Evolutionary conservation across 2,329 filamentous ascomycete species (phyloP).

Genomic region (Meredithiella fracta): DNA sequence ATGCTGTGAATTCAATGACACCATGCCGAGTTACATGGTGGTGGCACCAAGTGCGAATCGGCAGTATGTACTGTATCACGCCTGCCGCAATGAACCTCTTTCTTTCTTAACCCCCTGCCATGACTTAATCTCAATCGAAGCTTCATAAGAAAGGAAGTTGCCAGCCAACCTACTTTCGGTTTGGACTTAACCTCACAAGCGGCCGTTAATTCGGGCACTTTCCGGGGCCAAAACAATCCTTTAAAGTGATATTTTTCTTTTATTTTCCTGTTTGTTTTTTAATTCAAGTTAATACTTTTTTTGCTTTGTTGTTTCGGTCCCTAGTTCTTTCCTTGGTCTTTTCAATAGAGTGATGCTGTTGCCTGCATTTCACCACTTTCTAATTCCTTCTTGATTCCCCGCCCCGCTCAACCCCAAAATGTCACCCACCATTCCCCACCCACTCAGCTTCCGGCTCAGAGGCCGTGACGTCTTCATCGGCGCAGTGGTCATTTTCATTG

Average conservation of each 20-base stretch:
- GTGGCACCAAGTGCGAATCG: not conserved
- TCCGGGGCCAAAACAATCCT: not conserved
- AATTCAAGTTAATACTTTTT: not conserved
- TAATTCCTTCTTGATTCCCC: not conserved
- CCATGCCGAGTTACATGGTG: too few species aligned
- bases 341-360: constrained; percentile 6
- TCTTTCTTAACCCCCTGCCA: too few species aligned
- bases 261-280: too few species aligned
- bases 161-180: not conserved
- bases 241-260: not conserved
- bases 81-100: too few species aligned
- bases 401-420: not conserved
- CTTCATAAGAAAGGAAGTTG: not conserved
- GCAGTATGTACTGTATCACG: not conserved
- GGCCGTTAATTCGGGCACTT: not conserved
- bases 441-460: constrained; percentile 32
- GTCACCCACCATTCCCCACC: not conserved
- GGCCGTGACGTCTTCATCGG: constrained; percentile 55
- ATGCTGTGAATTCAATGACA: not conserved
- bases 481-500: constrained; percentile 55
- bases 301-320: not conserved
- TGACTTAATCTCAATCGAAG: too few species aligned
- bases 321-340: not conserved
- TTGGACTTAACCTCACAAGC: not conserved
- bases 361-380: not conserved